Evolutionary conservation across 2,329 filamentous ascomycete genomes (phyloP), one percentile per base, ranked within the genome.

Genomic region (Pseudogymnoascus sp.): DNA sequence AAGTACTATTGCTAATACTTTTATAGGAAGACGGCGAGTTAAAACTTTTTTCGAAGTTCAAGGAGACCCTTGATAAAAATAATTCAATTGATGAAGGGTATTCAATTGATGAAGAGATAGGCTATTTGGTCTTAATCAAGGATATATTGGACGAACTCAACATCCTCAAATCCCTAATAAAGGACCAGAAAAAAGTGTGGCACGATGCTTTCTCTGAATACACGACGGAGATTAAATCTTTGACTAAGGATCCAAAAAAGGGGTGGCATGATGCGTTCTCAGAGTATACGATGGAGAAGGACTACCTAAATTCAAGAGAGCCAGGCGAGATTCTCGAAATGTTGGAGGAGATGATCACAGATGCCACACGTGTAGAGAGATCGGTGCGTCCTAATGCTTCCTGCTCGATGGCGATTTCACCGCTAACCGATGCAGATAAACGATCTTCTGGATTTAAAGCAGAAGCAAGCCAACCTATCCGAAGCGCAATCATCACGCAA

Each of bases 391-490:
- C 5, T 8, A 4, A 34, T 9, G n/a, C 4, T 18, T 56, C n/a
- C n/a, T 56, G 2, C 18, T 7, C 1, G 5, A 11, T 59, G 12
- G 2, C 9, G 18, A 21, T 36, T 18, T 12, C 3, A 28, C 6
- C 25, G 25, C 16, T 36, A 46, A 31, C 14, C 5, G 31, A 21
- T 16, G 4, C 4, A 66, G 65, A 43, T 68, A 5, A 63, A 66
- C 36, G 74, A 78, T 61, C 70, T 80, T 2, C 69, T 80, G 1
- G 73, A 72, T 0, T 68, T 80, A 34, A 80, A 80, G 63, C 78
- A 79, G 31, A 78, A 80, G 65, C 78, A 80, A 63, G 77, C 77
- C 0, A 75, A 76, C 40, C 75, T 79, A 1, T 72, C 79, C 1
- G 76, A 80, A 64, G 78, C 78, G 0, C 75, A 74, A 71, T 74